Evolutionary conservation across 2,329 filamentous ascomycete species (phyloP).

Genomic region (Samsoniella hepiali): DNA sequence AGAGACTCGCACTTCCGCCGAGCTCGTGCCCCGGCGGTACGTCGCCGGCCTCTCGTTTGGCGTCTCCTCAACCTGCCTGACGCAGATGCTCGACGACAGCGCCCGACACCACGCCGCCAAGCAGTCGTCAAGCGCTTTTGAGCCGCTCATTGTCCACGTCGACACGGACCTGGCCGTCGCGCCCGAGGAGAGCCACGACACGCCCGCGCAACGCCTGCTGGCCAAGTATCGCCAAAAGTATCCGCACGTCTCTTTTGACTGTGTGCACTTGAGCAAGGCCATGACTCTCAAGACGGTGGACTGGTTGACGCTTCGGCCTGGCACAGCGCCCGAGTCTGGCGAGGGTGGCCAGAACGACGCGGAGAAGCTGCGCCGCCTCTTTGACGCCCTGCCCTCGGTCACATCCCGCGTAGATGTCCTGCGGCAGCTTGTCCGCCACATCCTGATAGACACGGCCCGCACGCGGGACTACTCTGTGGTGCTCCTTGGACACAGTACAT

Average conservation of each 20-base stretch:
- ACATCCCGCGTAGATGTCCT: constrained; percentile 74
- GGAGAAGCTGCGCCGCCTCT: constrained; percentile 49
- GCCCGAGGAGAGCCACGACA: constrained; percentile 17
- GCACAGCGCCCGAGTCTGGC: constrained; percentile 21
- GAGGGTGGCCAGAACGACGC: constrained; percentile 31
- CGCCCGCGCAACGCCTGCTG: constrained; percentile 44
- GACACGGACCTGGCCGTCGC: constrained; percentile 38
- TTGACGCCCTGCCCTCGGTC: constrained; percentile 64
- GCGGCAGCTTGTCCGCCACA: constrained; percentile 65
- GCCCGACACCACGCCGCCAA: constrained; percentile 62
- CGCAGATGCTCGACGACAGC: constrained; percentile 72
- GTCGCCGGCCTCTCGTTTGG: constrained; percentile 82
- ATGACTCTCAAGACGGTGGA: constrained; percentile 51
- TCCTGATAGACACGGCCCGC: constrained; percentile 65
- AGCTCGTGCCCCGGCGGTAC: constrained; percentile 44
- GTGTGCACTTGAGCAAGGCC: constrained; percentile 61
- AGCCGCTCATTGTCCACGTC: constrained; percentile 59
- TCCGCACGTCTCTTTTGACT: constrained; percentile 62
- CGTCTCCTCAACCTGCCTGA: constrained; percentile 71
- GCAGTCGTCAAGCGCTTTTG: constrained; percentile 64
- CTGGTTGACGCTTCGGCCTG: constrained; percentile 47
- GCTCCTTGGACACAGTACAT: constrained; percentile 83
- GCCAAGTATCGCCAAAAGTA: constrained; percentile 57
- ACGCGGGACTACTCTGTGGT: constrained; percentile 63
- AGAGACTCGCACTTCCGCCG: constrained; percentile 40